Percentiles rank a stretch among this genome's conserved stretches.
Evolutionary conservation across 352 stramenopile species (phyloP).

Genomic region (Pythium diclinum): DNA sequence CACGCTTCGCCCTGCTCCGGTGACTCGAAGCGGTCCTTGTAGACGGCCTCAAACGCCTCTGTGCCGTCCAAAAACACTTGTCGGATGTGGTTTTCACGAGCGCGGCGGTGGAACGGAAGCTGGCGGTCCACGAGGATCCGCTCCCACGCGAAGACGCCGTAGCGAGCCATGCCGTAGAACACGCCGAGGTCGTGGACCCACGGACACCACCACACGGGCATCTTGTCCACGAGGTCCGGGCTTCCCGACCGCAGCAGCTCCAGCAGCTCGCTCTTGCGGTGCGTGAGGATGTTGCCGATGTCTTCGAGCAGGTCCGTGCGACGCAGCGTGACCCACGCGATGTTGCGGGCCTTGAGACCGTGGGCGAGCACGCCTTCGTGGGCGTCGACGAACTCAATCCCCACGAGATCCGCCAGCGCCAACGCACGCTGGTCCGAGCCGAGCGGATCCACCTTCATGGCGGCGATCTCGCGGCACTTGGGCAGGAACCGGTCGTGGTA

Average conservation of each 20-base stretch:
- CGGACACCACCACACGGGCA: constrained; percentile 89
- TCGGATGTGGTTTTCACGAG: constrained; percentile 68
- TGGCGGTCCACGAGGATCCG: constrained; percentile 65
- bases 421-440: constrained; percentile 71
- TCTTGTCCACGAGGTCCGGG: constrained; percentile 54
- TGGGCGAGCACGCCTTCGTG: constrained; percentile 81
- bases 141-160: constrained; percentile 73
- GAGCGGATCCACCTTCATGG: constrained; percentile 77
- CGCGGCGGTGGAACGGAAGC: constrained; percentile 69
- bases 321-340: constrained; percentile 78
- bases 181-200: constrained; percentile 83
- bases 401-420: constrained; percentile 70
- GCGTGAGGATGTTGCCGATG: constrained; percentile 57
- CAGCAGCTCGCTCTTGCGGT: constrained; percentile 37
- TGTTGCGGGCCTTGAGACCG: constrained; percentile 82
- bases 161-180: constrained; percentile 76
- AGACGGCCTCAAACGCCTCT: constrained; percentile 48
- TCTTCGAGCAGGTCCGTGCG: constrained; percentile 72
- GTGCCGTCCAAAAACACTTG: constrained; percentile 69
- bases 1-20: constrained; percentile 44
- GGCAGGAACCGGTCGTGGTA: constrained; percentile 74
- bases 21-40: constrained; percentile 60
- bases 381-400: constrained; percentile 85
- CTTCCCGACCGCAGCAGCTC: constrained; percentile 58
- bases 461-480: constrained; percentile 72